Percentiles rank a stretch among this genome's conserved stretches.
These are phyloP conservation scores for Carex myosuroides DNA, from an alignment of 176 grass and related monocot genomes.

Conservation along the genomic window DNA sequence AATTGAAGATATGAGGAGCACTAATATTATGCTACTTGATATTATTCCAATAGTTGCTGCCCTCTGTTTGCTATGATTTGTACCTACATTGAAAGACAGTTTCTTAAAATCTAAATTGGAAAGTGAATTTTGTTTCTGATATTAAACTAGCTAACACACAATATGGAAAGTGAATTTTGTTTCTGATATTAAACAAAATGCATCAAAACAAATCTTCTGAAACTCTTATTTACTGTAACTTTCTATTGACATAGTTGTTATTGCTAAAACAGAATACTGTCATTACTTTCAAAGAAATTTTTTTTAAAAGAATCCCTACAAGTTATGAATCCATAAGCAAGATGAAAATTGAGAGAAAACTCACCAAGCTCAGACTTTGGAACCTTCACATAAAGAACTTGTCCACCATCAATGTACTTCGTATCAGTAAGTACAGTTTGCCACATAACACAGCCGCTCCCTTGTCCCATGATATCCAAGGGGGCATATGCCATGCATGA, in stretches of 20 bases:
- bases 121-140: no score
- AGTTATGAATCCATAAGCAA: neutral
- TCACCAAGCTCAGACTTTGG: conserved; percentile 31
- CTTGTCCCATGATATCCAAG: no score
- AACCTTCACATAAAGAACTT: conserved; percentile 42
- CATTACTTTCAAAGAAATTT: no score
- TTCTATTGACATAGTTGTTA: no score
- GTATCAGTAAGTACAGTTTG: conserved; percentile 32
- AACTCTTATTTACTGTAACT: no score
- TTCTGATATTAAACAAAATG: no score
- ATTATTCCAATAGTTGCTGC: neutral
- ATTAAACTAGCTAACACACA: neutral
- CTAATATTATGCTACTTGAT: neutral
- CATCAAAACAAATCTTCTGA: neutral
- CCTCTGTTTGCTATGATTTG: neutral
- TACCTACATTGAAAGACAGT: neutral
- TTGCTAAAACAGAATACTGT: no score
- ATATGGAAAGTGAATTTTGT: neutral
- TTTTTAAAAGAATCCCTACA: neutral
- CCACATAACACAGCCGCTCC: no score
- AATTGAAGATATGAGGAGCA: conserved; percentile 9
- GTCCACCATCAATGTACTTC: neutral
- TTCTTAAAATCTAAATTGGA: neutral
- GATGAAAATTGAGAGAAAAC: neutral
- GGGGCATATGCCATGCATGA: conserved; percentile 24